Evolutionary conservation across 148 eudicot genomes (phyloP), one percentile per base, ranked within the genome.

Genomic region (Hydrangea macrophylla): DNA sequence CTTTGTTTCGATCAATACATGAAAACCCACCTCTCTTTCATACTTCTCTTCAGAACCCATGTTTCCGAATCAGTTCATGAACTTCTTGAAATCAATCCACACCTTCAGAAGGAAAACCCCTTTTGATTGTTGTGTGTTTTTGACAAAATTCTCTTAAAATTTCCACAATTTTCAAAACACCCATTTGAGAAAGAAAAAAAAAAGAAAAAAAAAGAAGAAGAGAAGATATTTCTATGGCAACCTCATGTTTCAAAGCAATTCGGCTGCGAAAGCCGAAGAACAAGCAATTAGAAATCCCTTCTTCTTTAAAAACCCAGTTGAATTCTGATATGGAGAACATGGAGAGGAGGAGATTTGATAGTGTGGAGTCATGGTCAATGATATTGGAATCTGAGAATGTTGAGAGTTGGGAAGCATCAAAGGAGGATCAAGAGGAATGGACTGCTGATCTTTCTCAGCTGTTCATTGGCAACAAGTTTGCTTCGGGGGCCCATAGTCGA

Each of bases 361-460:
- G 98, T 72, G 71, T 88, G 55, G 98, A 94, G 28, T 94, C 98
- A 69, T 94, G 98, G 98, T 94, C 98, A 4, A 90, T 94, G 98
- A 94, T 94, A 26, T 63, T 94, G 71, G 98, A 94, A 22, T 88
- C 97, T 6, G 98, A 94, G 56, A 94, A 86, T 53, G 83, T 94
- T 9, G 98, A 94, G 70, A 78, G 83, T 0, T 94, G 90, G 92
- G 98, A 90, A 69, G 84, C 80, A 0, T 73, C 86, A 0, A 82
- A 84, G 53, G 92, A 90, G 67, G 89, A 82, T 70, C 80, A 78
- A 60, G 96, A 93, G 75, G 97, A 94, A 70, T 94, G 98, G 98
- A 90, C 97, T 0, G 98, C 98, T 33, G 98, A 94, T 82, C 92
- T 94, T 31, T 94, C 98, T 12, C 98, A 94, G 81, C 73, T 94